These are phyloP conservation scores for Aspergillus glaucus DNA, from an alignment of 2,329 filamentous ascomycete genomes.

Conservation along the genomic window DNA sequence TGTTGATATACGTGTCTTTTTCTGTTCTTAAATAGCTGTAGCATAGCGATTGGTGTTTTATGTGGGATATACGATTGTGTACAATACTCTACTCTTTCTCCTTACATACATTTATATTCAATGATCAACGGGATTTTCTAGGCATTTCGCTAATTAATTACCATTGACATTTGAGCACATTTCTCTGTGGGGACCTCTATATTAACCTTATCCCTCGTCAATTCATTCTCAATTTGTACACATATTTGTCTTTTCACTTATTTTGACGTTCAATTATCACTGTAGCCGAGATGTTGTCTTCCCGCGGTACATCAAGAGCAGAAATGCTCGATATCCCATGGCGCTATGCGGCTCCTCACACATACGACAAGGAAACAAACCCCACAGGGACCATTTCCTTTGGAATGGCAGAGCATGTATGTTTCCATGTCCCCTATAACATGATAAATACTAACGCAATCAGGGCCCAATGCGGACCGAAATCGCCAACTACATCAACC, in stretches of 20 bases:
- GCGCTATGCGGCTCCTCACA: slow-evolving; percentile 19
- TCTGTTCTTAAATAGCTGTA: background rate
- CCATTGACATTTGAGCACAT: background rate
- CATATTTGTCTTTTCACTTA: background rate
- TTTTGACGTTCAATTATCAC: background rate
- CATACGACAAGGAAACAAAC: slow-evolving; percentile 24
- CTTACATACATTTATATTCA: no score
- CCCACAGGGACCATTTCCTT: slow-evolving; percentile 30
- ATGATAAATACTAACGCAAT: background rate
- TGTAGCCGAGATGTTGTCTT: slow-evolving; percentile 20
- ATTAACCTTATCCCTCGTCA: background rate
- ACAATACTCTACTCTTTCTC: background rate
- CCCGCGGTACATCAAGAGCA: slow-evolving; percentile 18
- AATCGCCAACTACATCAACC: slow-evolving; percentile 33
- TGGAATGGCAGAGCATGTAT: slow-evolving; percentile 32
- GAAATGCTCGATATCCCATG: slow-evolving; percentile 17
- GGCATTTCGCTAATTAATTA: background rate
- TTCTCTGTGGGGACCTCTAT: background rate
- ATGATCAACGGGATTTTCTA: no score
- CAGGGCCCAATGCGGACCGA: slow-evolving; percentile 34
- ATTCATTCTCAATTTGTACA: background rate
- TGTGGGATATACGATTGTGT: background rate
- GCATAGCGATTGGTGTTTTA: slow-evolving; percentile 15
- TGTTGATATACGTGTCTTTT: background rate
- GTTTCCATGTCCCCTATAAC: background rate